phyloP scores from a whole-genome alignment of 2,329 filamentous ascomycete species.

The Penicillium sp. region DNA sequence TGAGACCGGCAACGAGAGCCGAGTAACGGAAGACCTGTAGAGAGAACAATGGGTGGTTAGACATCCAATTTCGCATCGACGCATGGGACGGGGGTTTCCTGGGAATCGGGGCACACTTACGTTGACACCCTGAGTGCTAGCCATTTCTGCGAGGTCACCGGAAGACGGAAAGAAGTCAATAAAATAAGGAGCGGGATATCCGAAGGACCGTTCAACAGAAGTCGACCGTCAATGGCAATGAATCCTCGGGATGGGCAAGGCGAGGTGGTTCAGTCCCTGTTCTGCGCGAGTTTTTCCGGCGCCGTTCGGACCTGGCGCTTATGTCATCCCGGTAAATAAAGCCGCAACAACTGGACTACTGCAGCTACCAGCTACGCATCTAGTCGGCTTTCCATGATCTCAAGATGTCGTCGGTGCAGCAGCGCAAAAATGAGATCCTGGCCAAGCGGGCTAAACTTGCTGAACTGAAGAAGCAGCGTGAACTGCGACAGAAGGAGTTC shows the following conservation, averaged over 20 bases:
- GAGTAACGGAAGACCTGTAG: slow-evolving; percentile 93
- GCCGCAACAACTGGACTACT: slow-evolving; percentile 20
- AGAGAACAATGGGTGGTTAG: slow-evolving; percentile 28
- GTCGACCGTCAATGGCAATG: slow-evolving; percentile 49
- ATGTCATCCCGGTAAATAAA: slow-evolving; percentile 49
- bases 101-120: slow-evolving; percentile 51
- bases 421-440: slow-evolving; percentile 93
- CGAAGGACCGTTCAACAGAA: slow-evolving; percentile 40
- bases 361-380: slow-evolving; percentile 21
- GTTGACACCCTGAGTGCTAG: slow-evolving; percentile 71
- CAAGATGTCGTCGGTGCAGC: slow-evolving; percentile 56
- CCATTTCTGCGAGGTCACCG: slow-evolving; percentile 61
- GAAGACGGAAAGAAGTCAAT: slow-evolving; percentile 45
- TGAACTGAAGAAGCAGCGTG: slow-evolving; percentile 91
- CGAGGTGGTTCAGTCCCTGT: slow-evolving; percentile 46
- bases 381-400: slow-evolving; percentile 16
- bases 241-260: slow-evolving; percentile 38
- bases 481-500: slow-evolving; percentile 79
- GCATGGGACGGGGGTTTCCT: slow-evolving; percentile 26
- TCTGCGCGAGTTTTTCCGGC: slow-evolving; percentile 52
- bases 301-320: slow-evolving; percentile 39
- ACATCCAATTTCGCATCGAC: slow-evolving; percentile 25
- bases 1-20: slow-evolving; percentile 85
- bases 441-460: slow-evolving; percentile 97
- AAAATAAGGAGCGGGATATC: slow-evolving; percentile 34